A percentile compares a stretch with the other conserved stretches of the same genome.
These are phyloP conservation scores for Samsoniella hepiali DNA, from an alignment of 2,329 filamentous ascomycete species.

Conservation along the genomic window DNA sequence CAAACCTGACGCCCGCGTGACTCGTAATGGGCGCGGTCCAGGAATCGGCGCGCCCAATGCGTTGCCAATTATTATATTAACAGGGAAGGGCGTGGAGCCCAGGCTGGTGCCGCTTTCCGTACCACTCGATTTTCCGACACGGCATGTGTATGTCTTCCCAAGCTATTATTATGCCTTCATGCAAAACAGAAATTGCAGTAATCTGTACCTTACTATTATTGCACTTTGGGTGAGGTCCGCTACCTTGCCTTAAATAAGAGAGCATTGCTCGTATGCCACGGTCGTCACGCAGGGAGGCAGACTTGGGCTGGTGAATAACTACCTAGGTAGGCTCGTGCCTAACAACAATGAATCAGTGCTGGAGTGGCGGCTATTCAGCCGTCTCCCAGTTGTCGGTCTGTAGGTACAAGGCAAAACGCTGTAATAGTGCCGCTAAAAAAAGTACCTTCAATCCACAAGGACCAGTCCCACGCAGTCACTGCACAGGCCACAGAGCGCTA, in stretches of 20 bases:
- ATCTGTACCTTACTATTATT: neutral
- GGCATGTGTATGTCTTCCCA: neutral
- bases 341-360: neutral
- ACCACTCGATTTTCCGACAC: neutral
- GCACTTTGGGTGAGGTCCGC: neutral
- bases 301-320: neutral
- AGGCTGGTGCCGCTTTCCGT: constrained; percentile 5
- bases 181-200: neutral
- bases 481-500: constrained; percentile 20
- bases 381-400: neutral
- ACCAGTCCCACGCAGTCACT: constrained; percentile 2
- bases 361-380: neutral
- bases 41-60: constrained; percentile 2
- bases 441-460: neutral
- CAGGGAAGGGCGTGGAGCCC: constrained; percentile 15
- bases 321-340: neutral
- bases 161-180: neutral
- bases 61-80: neutral
- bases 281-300: no score
- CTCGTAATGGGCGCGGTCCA: constrained; percentile 2
- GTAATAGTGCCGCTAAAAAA: neutral
- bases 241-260: neutral
- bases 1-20: constrained; percentile 12
- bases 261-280: no score
- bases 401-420: neutral